Percentiles rank a stretch among this genome's conserved stretches.
phyloP scores from a whole-genome alignment of 192 early-diverging fungal genomes.

The Jimgerdemannia flammicorona region DNA sequence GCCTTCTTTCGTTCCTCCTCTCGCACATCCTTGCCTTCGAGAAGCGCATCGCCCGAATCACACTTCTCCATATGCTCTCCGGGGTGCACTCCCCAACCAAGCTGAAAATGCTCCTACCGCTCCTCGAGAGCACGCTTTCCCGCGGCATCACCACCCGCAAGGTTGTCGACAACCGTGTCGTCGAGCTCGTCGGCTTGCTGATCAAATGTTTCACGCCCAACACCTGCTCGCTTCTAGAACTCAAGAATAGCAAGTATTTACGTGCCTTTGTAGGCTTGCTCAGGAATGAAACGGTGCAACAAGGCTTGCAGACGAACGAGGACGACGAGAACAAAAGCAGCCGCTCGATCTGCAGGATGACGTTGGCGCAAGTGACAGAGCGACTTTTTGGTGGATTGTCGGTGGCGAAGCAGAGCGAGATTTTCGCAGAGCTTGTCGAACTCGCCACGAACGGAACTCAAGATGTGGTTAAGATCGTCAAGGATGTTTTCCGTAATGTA shows the following conservation, averaged over 20 bases:
- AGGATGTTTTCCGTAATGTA: constrained; percentile 39
- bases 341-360: constrained; percentile 38
- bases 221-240: constrained; percentile 39
- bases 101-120: constrained; percentile 53
- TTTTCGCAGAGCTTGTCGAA: constrained; percentile 49
- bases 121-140: constrained; percentile 50
- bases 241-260: constrained; percentile 43
- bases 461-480: constrained; percentile 40
- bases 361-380: constrained; percentile 38
- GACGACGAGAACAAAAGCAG: constrained; percentile 39
- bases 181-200: constrained; percentile 36
- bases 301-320: constrained; percentile 14
- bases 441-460: constrained; percentile 49
- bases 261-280: constrained; percentile 46
- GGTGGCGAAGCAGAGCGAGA: constrained; percentile 31
- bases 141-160: constrained; percentile 21
- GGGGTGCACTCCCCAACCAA: constrained; percentile 51
- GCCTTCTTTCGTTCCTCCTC: constrained; percentile 45
- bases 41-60: constrained; percentile 33
- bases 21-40: constrained; percentile 49
- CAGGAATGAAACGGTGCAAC: constrained; percentile 26
- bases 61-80: constrained; percentile 46
- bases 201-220: constrained; percentile 51
- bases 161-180: constrained; percentile 5
- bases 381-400: constrained; percentile 35